phyloP scores from a whole-genome alignment of 768 basidiomycete genomes.

The Coprinellus micaceus region DNA sequence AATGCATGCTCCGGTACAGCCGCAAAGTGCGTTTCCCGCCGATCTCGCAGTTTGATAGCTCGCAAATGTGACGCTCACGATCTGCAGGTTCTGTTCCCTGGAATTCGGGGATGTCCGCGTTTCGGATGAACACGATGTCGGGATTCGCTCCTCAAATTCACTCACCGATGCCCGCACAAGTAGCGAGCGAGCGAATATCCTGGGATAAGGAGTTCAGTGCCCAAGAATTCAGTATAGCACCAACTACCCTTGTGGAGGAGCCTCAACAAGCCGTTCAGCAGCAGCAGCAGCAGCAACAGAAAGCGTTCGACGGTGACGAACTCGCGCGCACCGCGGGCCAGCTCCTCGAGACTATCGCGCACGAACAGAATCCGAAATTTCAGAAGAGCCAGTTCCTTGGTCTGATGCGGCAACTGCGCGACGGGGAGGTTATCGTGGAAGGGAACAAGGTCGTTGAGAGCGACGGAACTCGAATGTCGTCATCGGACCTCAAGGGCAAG shows the following conservation, averaged over 20 bases:
- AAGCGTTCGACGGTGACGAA: constrained; percentile 52
- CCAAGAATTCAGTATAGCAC: constrained; percentile 43
- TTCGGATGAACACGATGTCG: constrained; percentile 38
- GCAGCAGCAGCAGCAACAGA: constrained; percentile 15
- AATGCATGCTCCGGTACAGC: neutral
- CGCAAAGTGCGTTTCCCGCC: neutral
- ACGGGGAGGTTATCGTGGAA: constrained; percentile 72
- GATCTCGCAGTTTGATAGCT: constrained; percentile 4
- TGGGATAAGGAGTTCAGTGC: constrained; percentile 69
- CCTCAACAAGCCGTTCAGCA: constrained; percentile 14
- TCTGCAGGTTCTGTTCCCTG: constrained; percentile 34
- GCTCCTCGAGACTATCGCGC: constrained; percentile 69
- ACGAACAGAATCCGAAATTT: constrained; percentile 82
- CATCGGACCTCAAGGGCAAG: constrained; percentile 63
- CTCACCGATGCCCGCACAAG: constrained; percentile 23
- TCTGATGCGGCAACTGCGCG: constrained; percentile 82
- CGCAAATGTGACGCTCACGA: neutral
- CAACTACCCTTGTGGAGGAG: constrained; percentile 19
- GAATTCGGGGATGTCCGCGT: constrained; percentile 33
- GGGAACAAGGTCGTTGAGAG: constrained; percentile 73
- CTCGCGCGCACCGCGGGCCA: constrained; percentile 78
- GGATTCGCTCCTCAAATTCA: constrained; percentile 28
- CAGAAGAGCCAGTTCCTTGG: constrained; percentile 79
- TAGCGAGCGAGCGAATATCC: constrained; percentile 44
- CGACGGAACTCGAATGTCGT: constrained; percentile 27